Evolutionary conservation across 2,329 filamentous ascomycete genomes (phyloP), one percentile per base, ranked within the genome.

Genomic region (Neospermospora avenae): DNA sequence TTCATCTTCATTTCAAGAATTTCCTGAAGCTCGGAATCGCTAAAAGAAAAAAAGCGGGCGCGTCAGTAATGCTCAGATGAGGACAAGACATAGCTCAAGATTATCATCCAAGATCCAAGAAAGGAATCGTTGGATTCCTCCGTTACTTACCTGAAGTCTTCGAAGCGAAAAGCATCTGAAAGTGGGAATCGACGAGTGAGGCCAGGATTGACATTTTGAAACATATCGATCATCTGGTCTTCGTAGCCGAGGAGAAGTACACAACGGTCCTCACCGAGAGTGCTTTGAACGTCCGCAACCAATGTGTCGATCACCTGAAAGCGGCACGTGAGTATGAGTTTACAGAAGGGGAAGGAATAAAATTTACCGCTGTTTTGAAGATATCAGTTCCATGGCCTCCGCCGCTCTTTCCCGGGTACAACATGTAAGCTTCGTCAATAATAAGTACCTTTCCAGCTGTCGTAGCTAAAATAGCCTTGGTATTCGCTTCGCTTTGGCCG

Each of bases 381-480:
- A 51, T 53, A 18, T 61, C 58, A 18, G 45, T 56, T 4, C 52
- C 25, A 11, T 54, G 51, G 20, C 53, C 58, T 3, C 25, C 41
- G 3, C 24, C 37, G 16, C 34, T 37, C 10, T 39, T 42, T 18
- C 54, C 70, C 1, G 74, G 72, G 48, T 79, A 82, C 0, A 93
- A 77, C 35, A 85, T 84, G 64, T 93, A 93, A 0, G 89, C 89
- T 69, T 95, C 90, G 63, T 93, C 90, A 2, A 93, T 91, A 14
- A 93, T 83, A 0, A 93, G 79, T 0, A 93, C 88, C 64, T 93
- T 93, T 0, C 90, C 90, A 0, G 81, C 64, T 0, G 87, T 85
- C 0, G 84, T 75, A 0, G 82, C 83, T 0, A 93, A 77, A 6
- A 93, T 91, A 3, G 34, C 31, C 65, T 90, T 93, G 0, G 89